A percentile compares a stretch with the other conserved stretches of the same genome.
Conservation (phyloP, 73 alveolate genomes). For the Paramecium octaurelia region DNA sequence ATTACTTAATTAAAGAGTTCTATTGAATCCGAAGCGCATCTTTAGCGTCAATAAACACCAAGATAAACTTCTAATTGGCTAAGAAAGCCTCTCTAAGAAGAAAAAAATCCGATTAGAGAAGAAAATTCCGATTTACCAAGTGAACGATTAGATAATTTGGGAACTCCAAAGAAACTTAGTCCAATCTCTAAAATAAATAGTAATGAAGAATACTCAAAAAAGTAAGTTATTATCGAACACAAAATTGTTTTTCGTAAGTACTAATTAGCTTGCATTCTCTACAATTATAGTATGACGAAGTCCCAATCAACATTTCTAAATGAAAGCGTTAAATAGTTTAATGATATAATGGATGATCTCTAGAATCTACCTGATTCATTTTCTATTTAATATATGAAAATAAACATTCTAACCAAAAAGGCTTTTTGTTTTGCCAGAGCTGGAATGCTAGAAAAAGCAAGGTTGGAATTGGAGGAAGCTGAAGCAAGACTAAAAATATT, state of each 20-base stretch:
- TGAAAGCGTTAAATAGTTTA: background rate
- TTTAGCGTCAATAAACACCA: background rate
- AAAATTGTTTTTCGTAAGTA: conserved; percentile 41
- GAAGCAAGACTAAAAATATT: background rate
- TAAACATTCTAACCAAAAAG: background rate
- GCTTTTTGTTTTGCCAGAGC: conserved; percentile 29
- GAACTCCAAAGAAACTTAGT: background rate
- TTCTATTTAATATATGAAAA: conserved; percentile 20
- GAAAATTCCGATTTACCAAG: background rate
- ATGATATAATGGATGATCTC: background rate
- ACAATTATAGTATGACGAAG: background rate
- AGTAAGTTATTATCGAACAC: conserved; percentile 5
- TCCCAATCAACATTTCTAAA: conserved; percentile 9
- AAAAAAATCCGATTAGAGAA: background rate
- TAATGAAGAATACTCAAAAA: background rate
- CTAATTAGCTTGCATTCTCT: conserved; percentile 11
- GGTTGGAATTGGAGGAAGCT: background rate
- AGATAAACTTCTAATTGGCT: background rate
- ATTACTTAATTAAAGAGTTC: background rate
- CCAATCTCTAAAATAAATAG: background rate
- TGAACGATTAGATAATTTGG: background rate
- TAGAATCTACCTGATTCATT: background rate
- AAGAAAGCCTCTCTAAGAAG: background rate
- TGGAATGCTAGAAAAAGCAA: conserved; percentile 22
- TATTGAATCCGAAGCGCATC: background rate